Evolutionary conservation across 73 alveolate species (phyloP).

Genomic region (Paramecium biaurelia): DNA sequence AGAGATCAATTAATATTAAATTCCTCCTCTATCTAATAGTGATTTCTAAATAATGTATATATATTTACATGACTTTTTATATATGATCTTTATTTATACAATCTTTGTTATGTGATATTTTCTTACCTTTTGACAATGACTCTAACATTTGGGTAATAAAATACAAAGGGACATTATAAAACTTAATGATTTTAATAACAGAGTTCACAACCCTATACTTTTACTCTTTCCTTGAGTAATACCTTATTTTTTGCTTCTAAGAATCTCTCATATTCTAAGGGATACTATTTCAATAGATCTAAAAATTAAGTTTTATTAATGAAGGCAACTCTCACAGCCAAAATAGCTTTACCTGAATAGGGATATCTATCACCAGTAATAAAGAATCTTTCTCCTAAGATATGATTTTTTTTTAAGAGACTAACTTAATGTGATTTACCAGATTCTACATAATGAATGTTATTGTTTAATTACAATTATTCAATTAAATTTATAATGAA

Average conservation of each 20-base stretch:
- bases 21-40: constrained; percentile 2
- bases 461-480: background rate
- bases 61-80: constrained; percentile 18
- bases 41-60: background rate
- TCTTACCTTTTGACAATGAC: background rate
- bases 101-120: background rate
- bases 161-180: constrained; percentile 41
- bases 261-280: background rate
- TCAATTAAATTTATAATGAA: background rate
- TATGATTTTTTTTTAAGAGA: constrained; percentile 3
- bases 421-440: background rate
- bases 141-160: constrained; percentile 45
- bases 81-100: background rate
- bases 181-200: constrained; percentile 36
- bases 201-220: constrained; percentile 38
- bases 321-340: background rate
- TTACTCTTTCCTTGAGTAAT: background rate
- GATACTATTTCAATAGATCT: background rate
- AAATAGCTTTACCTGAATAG: constrained; percentile 1
- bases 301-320: background rate
- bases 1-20: background rate
- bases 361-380: constrained; percentile 3
- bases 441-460: background rate
- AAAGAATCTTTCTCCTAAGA: constrained; percentile 39
- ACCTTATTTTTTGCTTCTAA: background rate